Evolutionary conservation across 1,284 basidiomycete genomes (phyloP), one percentile per base, ranked within the genome.

Genomic region (Wolfiporia cocos): DNA sequence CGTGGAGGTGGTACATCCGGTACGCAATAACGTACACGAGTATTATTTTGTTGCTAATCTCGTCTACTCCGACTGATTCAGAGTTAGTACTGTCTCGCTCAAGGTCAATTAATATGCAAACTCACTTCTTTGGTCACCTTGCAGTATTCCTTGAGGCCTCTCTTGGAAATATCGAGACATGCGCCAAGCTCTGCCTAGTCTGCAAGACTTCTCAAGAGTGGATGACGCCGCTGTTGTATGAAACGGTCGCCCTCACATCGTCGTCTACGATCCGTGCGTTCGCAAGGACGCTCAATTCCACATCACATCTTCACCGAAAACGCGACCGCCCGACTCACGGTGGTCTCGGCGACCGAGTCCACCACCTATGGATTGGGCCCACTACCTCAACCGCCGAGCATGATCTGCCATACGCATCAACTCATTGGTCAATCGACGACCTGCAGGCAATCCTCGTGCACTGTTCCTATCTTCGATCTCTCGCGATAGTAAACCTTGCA

Each of bases 341-440:
- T 5, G 12, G 42, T 2, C 48, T 43, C 17, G 40, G 49, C 46
- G 19, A 30, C 31, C 38, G 59, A 29, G 52, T 67, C 19, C 52
- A 49, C n/a, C 55, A 54, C 29, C 43, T 68, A 18, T 66, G 65
- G 61, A 55, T 69, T 24, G 66, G 66, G 5, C 50, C 51, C 6
- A 57, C 50, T 3, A 53, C 51, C 5, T 37, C 37, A 9, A 29
- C 40, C 15, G 36, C 29, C 2, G 53, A 59, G 39, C 37, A 43
- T 35, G 59, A 66, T 43, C 62, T 67, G 31, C 35, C 42, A 22
- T 65, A 66, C 42, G 53, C 49, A 14, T 58, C 62, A 14, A 43
- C 49, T 11, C 48, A 51, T 11, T 67, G 65, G 61, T 65, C 62
- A 1, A 37, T 65, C 37, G 61, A 61, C 3, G 49, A 61, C 39